phyloP scores from a whole-genome alignment of 768 basidiomycete species.

The Leccinum disarticulatum region DNA sequence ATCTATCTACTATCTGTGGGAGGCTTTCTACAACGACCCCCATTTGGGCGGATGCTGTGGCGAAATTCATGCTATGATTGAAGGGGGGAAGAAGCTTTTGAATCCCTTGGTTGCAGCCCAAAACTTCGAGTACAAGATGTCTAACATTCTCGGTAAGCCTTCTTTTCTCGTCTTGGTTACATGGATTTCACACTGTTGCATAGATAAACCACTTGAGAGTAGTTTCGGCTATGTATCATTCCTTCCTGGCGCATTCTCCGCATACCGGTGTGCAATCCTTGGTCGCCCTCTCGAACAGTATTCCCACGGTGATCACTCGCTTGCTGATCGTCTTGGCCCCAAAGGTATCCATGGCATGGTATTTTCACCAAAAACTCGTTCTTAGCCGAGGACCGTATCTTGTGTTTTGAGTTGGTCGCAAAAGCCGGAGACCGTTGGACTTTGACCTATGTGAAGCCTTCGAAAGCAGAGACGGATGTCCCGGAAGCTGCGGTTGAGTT shows the following conservation, averaged over 20 bases:
- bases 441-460: slow-evolving; percentile 88
- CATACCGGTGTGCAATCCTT: slow-evolving; percentile 93
- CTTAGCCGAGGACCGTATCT: slow-evolving; percentile 92
- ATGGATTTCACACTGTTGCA: slow-evolving; percentile 9
- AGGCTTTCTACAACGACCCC: slow-evolving; percentile 80
- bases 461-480: slow-evolving; percentile 96
- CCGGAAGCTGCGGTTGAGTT: slow-evolving; percentile 89
- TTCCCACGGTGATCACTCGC: slow-evolving; percentile 84
- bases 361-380: slow-evolving; percentile 96
- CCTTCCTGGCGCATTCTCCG: slow-evolving; percentile 94
- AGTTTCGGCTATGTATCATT: slow-evolving; percentile 96
- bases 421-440: slow-evolving; percentile 88
- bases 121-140: slow-evolving; percentile 99
- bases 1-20: slow-evolving; percentile 96
- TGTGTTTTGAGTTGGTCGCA: slow-evolving; percentile 96
- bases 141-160: slow-evolving; percentile 79
- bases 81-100: slow-evolving; percentile 86
- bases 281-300: slow-evolving; percentile 85
- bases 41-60: slow-evolving; percentile 88
- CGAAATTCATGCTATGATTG: slow-evolving; percentile 96
- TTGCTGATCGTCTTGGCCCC: slow-evolving; percentile 87
- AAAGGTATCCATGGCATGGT: slow-evolving; percentile 96
- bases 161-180: background rate
- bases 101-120: slow-evolving; percentile 94
- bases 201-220: slow-evolving; percentile 92